Base-by-base conservation (phyloP, 495 filamentous ascomycete genomes). In the Entonaema liquescens region DNA sequence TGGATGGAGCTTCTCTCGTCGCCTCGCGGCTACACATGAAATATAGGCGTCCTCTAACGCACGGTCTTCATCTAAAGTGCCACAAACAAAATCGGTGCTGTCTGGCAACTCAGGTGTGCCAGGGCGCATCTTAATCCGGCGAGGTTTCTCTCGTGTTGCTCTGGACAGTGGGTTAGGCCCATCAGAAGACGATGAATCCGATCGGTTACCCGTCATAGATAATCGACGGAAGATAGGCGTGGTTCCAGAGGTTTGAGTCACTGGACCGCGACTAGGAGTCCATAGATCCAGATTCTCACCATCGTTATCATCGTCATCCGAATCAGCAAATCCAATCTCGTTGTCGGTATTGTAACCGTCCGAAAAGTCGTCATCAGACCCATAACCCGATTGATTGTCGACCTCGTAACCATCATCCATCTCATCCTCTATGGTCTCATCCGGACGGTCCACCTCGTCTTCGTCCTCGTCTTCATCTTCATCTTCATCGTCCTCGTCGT, bases 1-100 rank as follows among this genome's bases (percentile, higher is more conserved):
- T 28, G 83, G 72, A 62, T 89, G 87, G 64, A 92, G 92, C 79
- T 93, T 97, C 59, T 89, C 89, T 44, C 89, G 89, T 64, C 91
- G 91, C 38, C 92, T 88, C 55, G 92, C 89, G 73, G 95, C 92
- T 62, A 95, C 83, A 69, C 90, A 92, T 11, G 92, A 92, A 53
- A 97, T 87, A 77, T 97, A 99, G 2, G 92, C 94, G 65, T 92
- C 91, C 77, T 99, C 95, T 40, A 98, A 79, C n/a, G 93, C 91
- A 56, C 93, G 90, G 76, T 99, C 95, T 77, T 99, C 95, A 74
- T 98, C 95, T 17, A 99, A 83, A 13, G 95, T 99, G 55, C 95
- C 95, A 75, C 95, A 97, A 25, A 99, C 95, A 75, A 99, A 99
- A 78, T 98, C 96, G 40, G 94, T 97, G 79, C 93, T 97, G 79